A percentile compares a stretch with the other conserved stretches of the same genome.
Conservation (phyloP, 73 alveolate species). For the Tetrahymena thermophila region DNA sequence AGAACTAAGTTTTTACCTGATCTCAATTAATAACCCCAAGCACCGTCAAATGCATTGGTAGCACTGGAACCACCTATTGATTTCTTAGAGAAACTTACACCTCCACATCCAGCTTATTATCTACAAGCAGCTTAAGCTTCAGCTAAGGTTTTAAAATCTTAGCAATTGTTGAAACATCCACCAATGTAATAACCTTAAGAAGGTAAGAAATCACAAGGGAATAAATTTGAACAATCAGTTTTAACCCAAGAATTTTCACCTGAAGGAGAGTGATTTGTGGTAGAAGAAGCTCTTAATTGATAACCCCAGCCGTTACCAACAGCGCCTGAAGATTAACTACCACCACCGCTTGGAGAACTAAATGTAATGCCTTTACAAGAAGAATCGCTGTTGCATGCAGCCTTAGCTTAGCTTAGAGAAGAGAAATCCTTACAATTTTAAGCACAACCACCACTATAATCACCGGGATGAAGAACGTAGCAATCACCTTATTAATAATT, state of each 20-base stretch:
- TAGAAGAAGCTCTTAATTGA: not conserved
- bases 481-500: not conserved
- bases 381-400: not conserved
- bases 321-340: not conserved
- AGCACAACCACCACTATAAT: not conserved
- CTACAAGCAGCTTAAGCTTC: not conserved
- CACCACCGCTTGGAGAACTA: not conserved
- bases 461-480: not conserved
- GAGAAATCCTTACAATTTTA: not conserved
- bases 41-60: not conserved
- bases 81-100: not conserved
- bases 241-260: not conserved
- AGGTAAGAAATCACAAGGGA: not conserved
- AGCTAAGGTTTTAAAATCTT: not conserved
- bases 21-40: not conserved
- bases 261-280: not conserved
- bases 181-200: not conserved
- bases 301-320: not conserved
- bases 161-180: not conserved
- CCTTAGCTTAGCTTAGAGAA: not conserved
- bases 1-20: not conserved
- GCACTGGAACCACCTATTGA: not conserved
- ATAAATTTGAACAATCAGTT: not conserved
- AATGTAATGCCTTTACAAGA: not conserved
- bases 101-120: not conserved